Base-by-base conservation (phyloP, 768 basidiomycete species). In the Tylopilus sp. region DNA sequence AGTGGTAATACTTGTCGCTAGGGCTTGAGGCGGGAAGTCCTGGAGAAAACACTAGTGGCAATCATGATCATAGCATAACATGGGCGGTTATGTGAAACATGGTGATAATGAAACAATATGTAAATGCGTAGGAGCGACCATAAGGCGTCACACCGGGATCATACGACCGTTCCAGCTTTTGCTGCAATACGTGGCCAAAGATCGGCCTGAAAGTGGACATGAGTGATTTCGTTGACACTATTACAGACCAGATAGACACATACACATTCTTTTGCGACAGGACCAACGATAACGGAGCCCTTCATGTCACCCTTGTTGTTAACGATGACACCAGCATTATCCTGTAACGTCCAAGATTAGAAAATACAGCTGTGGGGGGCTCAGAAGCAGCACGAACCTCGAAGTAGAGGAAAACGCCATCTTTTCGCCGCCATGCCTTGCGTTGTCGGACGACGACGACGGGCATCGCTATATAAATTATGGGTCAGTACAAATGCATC, bases 281-380 rank as follows among this genome's bases (percentile, higher is more conserved):
- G 94, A 51, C 93, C 93, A 31, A 93, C 91, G 69, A 97, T 95
- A 54, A 91, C 91, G 47, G 91, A 95, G 44, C 95, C 95, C 80
- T 99, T 99, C 97, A 99, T 99, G 79, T 99, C 97, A 65, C 95
- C 95, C 81, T 98, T 98, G 67, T 91, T 88, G 79, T 97, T 98
- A 64, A 98, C 93, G 56, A 95, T 95, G 49, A 95, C 94, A 71
- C 94, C 93, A 39, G 93, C 94, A 69, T 95, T 95, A 74, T 95
- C 93, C 87, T 87, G 36, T 17, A 41, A 10, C 15, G 8, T 10
- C 4, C 8, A 15, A 42, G n/a, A n/a, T 51, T 6, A 36, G 28
- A 4, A 35, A 13, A 11, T 22, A 25, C 8, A 12, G 0, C 35
- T 4, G 3, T 7, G 3, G 11, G 13, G 17, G n/a, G 21, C 13